Percentiles rank a stretch among this genome's conserved stretches.
Conservation (phyloP, 2,329 filamentous ascomycete species). For the Cordyceps cicadae region DNA sequence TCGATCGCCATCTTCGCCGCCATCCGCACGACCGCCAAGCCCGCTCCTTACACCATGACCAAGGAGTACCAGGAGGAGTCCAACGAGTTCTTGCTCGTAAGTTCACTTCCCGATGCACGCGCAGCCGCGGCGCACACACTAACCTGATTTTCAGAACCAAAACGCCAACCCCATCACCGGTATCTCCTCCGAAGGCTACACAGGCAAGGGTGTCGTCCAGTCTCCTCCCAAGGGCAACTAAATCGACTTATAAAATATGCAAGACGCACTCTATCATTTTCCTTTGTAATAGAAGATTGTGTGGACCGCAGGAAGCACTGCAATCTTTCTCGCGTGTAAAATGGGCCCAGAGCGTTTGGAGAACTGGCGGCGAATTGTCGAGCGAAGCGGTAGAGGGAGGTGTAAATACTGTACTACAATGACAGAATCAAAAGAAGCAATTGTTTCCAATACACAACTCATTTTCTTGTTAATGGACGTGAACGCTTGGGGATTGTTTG, state of each 20-base stretch:
- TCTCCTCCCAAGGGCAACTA: constrained; percentile 48
- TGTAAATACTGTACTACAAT: constrained; percentile 39
- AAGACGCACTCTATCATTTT: constrained; percentile 19
- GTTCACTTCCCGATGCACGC: constrained; percentile 22
- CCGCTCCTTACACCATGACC: constrained; percentile 77
- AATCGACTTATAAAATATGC: constrained; percentile 16
- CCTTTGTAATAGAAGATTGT: constrained; percentile 27
- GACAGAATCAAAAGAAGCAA: constrained; percentile 24
- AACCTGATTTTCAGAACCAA: constrained; percentile 52
- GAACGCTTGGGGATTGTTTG: not conserved
- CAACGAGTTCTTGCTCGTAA: constrained; percentile 89
- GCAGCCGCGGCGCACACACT: constrained; percentile 5
- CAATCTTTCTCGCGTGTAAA: constrained; percentile 27
- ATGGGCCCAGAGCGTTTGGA: constrained; percentile 23
- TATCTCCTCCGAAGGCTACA: constrained; percentile 70
- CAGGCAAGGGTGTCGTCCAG: constrained; percentile 72
- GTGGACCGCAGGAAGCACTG: constrained; percentile 21
- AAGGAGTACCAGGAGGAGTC: constrained; percentile 94
- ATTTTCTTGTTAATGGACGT: not conserved
- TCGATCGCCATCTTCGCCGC: constrained; percentile 63
- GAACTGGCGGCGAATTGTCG: constrained; percentile 10
- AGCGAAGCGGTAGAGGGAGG: constrained; percentile 17
- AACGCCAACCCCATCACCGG: constrained; percentile 81
- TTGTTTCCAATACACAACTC: constrained; percentile 6
- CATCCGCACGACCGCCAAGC: constrained; percentile 64